phyloP scores from a whole-genome alignment of 345 rosid species.

The Lumnitzera littorea region DNA sequence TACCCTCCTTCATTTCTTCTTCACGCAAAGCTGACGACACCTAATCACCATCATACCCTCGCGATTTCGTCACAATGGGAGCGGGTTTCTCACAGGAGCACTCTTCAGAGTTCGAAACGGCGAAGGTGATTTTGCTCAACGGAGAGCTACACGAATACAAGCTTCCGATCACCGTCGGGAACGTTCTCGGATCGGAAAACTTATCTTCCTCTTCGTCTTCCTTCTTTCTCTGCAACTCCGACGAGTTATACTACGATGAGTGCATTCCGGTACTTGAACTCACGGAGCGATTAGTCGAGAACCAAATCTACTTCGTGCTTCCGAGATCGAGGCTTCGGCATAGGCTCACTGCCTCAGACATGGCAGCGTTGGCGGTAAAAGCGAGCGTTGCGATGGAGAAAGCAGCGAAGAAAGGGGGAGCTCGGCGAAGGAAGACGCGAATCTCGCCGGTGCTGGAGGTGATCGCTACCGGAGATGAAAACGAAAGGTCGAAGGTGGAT shows the following conservation, averaged over 20 bases:
- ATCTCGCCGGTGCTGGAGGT: constrained; percentile 13
- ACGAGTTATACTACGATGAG: constrained; percentile 19
- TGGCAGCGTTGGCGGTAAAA: constrained; percentile 32
- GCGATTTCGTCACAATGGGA: constrained; percentile 4
- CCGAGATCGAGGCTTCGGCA: constrained; percentile 13
- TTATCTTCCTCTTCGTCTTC: constrained; percentile 10
- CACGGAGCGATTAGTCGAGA: constrained; percentile 11
- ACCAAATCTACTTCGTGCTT: constrained; percentile 26
- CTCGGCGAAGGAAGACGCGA: neutral
- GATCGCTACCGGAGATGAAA: neutral
- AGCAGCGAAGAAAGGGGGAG: neutral
- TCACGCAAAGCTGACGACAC: no score
- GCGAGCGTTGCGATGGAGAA: constrained; percentile 25
- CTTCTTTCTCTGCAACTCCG: constrained; percentile 22
- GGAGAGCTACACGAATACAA: constrained; percentile 19
- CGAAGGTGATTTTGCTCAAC: constrained; percentile 13
- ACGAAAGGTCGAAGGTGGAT: neutral
- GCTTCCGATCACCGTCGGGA: constrained; percentile 15
- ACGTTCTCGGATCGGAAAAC: constrained; percentile 13
- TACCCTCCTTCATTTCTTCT: no score
- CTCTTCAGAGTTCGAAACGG: constrained; percentile 3
- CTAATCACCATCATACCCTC: neutral
- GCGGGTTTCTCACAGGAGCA: constrained; percentile 8
- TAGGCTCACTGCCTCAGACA: constrained; percentile 18
- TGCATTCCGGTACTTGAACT: constrained; percentile 16